Conservation (phyloP, 371 early-diverging fungal species). For the Sporodiniella umbellata region DNA sequence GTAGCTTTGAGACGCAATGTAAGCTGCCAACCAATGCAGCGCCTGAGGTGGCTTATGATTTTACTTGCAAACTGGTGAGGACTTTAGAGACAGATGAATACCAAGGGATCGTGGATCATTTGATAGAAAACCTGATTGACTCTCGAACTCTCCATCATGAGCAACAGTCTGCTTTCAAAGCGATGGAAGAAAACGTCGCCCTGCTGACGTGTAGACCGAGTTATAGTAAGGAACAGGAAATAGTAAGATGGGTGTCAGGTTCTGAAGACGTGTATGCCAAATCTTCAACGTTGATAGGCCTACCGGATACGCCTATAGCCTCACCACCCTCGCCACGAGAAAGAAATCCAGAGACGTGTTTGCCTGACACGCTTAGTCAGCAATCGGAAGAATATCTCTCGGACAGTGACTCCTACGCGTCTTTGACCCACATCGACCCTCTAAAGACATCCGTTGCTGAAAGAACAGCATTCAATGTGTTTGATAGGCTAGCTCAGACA, state of each 20-base stretch:
- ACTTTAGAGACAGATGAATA: slow-evolving; percentile 67
- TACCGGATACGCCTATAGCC: slow-evolving; percentile 16
- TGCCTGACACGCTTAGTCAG: slow-evolving; percentile 43
- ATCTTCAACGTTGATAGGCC: slow-evolving; percentile 9
- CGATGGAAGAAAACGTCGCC: slow-evolving; percentile 66
- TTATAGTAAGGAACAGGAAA: background rate
- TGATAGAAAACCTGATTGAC: slow-evolving; percentile 77
- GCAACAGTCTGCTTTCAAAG: slow-evolving; percentile 52
- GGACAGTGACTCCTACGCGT: slow-evolving; percentile 41
- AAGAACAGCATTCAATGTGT: slow-evolving; percentile 11
- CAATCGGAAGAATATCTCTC: slow-evolving; percentile 33
- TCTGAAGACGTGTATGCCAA: too few species aligned
- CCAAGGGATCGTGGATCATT: slow-evolving; percentile 62
- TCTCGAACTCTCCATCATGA: slow-evolving; percentile 60
- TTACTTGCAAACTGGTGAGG: slow-evolving; percentile 61
- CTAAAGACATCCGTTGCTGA: slow-evolving; percentile 12
- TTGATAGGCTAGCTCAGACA: slow-evolving; percentile 47
- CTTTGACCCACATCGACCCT: slow-evolving; percentile 38
- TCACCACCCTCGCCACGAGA: slow-evolving; percentile 1
- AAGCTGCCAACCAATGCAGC: slow-evolving; percentile 49
- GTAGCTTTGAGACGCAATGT: slow-evolving; percentile 51
- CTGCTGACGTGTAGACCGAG: slow-evolving; percentile 60
- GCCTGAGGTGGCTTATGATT: slow-evolving; percentile 60
- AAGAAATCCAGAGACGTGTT: slow-evolving; percentile 22
- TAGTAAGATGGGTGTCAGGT: too few species aligned